Evolutionary conservation across 176 grass and related monocot genomes (phyloP), one percentile per base, ranked within the genome.

Genomic region (Carex littledalei): DNA sequence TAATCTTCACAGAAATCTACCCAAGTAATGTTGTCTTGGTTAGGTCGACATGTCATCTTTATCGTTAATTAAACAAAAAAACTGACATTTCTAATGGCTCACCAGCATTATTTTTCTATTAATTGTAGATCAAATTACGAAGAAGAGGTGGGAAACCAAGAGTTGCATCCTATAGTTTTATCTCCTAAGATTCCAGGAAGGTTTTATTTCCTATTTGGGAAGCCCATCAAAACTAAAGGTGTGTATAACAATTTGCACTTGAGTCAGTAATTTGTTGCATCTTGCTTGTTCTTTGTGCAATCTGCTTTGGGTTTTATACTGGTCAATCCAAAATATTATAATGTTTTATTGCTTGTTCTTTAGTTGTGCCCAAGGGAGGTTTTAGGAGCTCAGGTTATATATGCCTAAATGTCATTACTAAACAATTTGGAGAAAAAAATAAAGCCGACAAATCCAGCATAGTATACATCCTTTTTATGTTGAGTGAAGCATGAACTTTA

Each of bases 141-240:
- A n/a, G 93, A 90, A 29, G 91, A 95, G 49, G 22, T 93, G n/a
- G 86, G 86, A 79, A 88, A 98, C 24, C 96, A 98, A 87, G 72
- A 59, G 0, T 29, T 95, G 80, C 89, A 98, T 80, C 90, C 90
- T 10, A 32, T 91, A 68, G 26, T 89, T 67, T 3, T 90, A 24
- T 45, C 83, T 0, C 96, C 96, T 6, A 98, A 92, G 62, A 63
- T 95, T 66, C 96, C 96, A 45, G 96, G 96, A 13, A 86, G 96
- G 43, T 85, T 98, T 78, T 98, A 95, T 80, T 94, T 90, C 84
- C 1, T 90, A 52, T 98, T 98, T 45, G 96, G 96, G 39, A 94
- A 95, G 37, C 96, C 93, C 45, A 92, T 98, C 80, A 68, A 92
- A 84, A 98, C 93, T 85, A 94, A 70, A 92, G 96, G 96, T 95